A percentile compares a stretch with the other conserved stretches of the same genome.
Evolutionary conservation across 495 filamentous ascomycete genomes (phyloP).

Genomic region (Geoglossum glabrum): DNA sequence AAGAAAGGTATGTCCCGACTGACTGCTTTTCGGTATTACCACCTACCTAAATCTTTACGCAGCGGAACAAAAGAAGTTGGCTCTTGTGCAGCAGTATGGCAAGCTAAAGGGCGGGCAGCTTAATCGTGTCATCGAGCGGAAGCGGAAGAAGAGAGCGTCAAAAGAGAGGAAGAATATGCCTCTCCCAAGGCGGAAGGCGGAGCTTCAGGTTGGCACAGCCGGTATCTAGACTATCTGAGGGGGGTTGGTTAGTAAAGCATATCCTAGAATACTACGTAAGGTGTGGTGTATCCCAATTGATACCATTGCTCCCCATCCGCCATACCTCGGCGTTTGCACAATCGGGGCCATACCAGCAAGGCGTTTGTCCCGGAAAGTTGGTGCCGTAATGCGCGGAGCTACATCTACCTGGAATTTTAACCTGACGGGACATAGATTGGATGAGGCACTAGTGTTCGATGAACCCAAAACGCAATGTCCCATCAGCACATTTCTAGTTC

Average conservation of each 20-base stretch:
- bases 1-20: slow-evolving; percentile 34
- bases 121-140: slow-evolving; percentile 53
- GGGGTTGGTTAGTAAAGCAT: too few relatives aligned
- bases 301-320: too few relatives aligned
- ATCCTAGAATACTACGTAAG: neutral
- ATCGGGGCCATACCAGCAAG: too few relatives aligned
- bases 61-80: slow-evolving; percentile 67
- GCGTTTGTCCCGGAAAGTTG: too few relatives aligned
- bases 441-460: too few relatives aligned
- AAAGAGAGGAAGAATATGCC: slow-evolving; percentile 73
- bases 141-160: slow-evolving; percentile 61
- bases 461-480: too few relatives aligned
- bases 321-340: too few relatives aligned
- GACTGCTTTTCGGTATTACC: neutral
- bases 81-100: slow-evolving; percentile 56
- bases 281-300: too few relatives aligned
- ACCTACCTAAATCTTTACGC: neutral
- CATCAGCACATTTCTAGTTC: too few relatives aligned
- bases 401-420: too few relatives aligned
- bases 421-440: too few relatives aligned
- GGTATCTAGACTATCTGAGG: neutral
- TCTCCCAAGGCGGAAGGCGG: slow-evolving; percentile 31
- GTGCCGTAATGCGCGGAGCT: too few relatives aligned
- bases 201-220: neutral
- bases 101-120: slow-evolving; percentile 65